phyloP scores from a whole-genome alignment of 768 basidiomycete genomes.

The Boletellus ananas region DNA sequence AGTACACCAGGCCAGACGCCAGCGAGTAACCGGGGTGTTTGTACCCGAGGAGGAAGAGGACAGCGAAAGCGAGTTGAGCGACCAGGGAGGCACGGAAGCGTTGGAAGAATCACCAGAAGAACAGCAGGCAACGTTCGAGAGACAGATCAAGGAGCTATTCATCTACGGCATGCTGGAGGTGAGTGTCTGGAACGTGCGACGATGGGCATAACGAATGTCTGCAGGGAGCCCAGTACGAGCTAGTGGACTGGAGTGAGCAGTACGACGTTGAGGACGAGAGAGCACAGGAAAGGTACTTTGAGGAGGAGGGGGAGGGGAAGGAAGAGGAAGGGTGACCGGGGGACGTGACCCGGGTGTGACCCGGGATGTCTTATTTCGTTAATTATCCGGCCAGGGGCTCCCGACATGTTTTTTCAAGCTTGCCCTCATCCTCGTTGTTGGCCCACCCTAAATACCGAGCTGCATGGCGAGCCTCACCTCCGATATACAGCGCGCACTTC shows the following conservation, averaged over 20 bases:
- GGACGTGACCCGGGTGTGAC: slow-evolving; percentile 15
- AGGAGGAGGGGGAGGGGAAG: slow-evolving; percentile 64
- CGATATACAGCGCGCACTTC: slow-evolving; percentile 49
- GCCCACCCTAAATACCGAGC: slow-evolving; percentile 38
- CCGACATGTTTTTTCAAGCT: slow-evolving; percentile 22
- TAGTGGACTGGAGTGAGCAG: slow-evolving; percentile 71
- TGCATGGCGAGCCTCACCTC: slow-evolving; percentile 34
- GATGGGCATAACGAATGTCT: slow-evolving; percentile 1
- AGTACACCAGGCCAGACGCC: slow-evolving; percentile 43
- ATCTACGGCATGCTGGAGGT: slow-evolving; percentile 77
- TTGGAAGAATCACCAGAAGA: slow-evolving; percentile 47
- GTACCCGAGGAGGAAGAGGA: slow-evolving; percentile 64
- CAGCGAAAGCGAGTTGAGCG: slow-evolving; percentile 37
- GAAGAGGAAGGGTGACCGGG: slow-evolving; percentile 42
- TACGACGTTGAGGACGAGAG: slow-evolving; percentile 58
- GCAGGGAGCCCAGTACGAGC: slow-evolving; percentile 67
- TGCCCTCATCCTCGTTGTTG: slow-evolving; percentile 39
- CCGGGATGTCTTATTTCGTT: slow-evolving; percentile 7
- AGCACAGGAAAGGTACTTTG: slow-evolving; percentile 74
- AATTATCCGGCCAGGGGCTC: slow-evolving; percentile 10
- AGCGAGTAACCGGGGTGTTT: slow-evolving; percentile 40
- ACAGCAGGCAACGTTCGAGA: slow-evolving; percentile 48
- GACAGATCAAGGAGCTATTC: slow-evolving; percentile 62
- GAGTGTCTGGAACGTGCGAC: slow-evolving; percentile 22
- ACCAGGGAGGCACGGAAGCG: slow-evolving; percentile 25